These are phyloP conservation scores for Globisporangium megalacanthum DNA, from an alignment of 352 stramenopile genomes.

Conservation along the genomic window DNA sequence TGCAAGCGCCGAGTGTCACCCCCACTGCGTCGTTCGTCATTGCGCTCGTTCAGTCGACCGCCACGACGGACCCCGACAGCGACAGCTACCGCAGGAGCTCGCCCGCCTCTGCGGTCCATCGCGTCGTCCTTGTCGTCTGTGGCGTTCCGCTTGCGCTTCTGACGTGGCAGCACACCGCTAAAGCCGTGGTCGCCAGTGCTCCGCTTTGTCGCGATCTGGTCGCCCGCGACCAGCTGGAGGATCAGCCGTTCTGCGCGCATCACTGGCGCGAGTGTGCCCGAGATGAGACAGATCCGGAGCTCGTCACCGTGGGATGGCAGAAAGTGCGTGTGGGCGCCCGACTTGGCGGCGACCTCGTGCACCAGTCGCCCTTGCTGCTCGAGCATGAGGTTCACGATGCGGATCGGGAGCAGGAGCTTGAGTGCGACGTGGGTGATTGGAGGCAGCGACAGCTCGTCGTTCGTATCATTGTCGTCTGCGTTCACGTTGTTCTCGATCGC, in stretches of 20 bases:
- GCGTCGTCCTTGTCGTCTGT: conserved; percentile 11
- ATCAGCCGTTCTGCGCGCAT: conserved; percentile 51
- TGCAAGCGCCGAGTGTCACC: not conserved
- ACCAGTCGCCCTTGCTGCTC: conserved; percentile 42
- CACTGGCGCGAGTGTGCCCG: conserved; percentile 39
- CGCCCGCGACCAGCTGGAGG: conserved; percentile 52
- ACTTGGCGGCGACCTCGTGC: conserved; percentile 47
- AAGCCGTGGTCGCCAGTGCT: not conserved
- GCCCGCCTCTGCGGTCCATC: not conserved
- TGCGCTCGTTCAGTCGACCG: not conserved
- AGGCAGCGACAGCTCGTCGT: too few species aligned
- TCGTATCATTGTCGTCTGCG: not conserved
- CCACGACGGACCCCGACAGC: not conserved
- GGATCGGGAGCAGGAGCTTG: conserved; percentile 39
- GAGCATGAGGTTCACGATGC: conserved; percentile 43
- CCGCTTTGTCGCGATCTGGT: conserved; percentile 42
- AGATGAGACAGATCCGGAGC: conserved; percentile 45
- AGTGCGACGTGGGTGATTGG: conserved; percentile 27
- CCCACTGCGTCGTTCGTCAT: not conserved
- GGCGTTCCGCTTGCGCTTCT: conserved; percentile 32
- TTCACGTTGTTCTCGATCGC: not conserved
- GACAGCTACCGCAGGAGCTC: not conserved
- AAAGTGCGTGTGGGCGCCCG: conserved; percentile 43
- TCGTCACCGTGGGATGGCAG: conserved; percentile 32
- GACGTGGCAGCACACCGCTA: conserved; percentile 2